phyloP scores from a whole-genome alignment of 1,284 basidiomycete genomes.

The Cryptococcus jaspeensis region DNA sequence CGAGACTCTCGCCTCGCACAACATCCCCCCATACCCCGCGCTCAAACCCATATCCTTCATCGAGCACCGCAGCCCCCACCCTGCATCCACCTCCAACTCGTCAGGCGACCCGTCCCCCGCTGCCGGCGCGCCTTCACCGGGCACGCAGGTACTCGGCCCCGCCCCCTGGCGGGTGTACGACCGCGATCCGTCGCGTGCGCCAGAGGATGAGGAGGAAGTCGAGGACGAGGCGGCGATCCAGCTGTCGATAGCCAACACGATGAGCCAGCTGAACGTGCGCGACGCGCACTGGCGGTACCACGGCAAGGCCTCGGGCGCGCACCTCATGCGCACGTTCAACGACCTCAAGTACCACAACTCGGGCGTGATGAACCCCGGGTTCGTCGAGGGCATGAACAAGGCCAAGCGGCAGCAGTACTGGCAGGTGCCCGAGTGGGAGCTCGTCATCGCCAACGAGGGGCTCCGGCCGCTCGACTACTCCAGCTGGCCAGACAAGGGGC shows the following conservation, averaged over 20 bases:
- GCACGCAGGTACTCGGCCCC: slow-evolving; percentile 28
- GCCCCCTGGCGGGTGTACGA: slow-evolving; percentile 39
- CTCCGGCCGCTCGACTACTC: slow-evolving; percentile 38
- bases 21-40: slow-evolving; percentile 43
- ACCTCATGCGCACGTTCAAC: slow-evolving; percentile 64
- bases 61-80: not conserved
- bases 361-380: slow-evolving; percentile 1
- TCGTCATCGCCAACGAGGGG: slow-evolving; percentile 41
- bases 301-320: slow-evolving; percentile 68
- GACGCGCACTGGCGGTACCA: slow-evolving; percentile 60
- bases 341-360: slow-evolving; percentile 58
- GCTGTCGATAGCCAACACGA: slow-evolving; percentile 26
- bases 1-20: slow-evolving; percentile 28
- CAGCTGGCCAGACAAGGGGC: slow-evolving; percentile 55
- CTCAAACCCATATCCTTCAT: slow-evolving; percentile 26
- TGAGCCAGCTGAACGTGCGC: slow-evolving; percentile 37
- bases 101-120: slow-evolving; percentile 11
- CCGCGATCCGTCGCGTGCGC: slow-evolving; percentile 31
- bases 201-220: slow-evolving; percentile 22
- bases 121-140: slow-evolving; percentile 22
- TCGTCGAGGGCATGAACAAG: slow-evolving; percentile 34
- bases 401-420: slow-evolving; percentile 45
- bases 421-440: slow-evolving; percentile 50
- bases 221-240: slow-evolving; percentile 22
- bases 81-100: slow-evolving; percentile 2